Conservation (phyloP, 2,329 filamentous ascomycete species). For the Aspergillus piperis region DNA sequence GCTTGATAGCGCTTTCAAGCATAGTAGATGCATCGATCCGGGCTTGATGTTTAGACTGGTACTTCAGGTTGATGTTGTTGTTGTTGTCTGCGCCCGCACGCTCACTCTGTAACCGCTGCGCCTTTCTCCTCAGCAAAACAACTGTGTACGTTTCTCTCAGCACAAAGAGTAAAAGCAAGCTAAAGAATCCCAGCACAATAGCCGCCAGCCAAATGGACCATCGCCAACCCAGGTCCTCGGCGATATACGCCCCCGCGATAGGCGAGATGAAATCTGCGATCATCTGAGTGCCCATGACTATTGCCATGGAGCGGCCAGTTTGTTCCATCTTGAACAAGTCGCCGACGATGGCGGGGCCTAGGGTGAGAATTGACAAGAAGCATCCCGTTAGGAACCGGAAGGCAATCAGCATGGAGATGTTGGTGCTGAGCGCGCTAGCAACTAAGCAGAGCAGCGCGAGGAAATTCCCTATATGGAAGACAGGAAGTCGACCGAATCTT, state of each 20-base stretch:
- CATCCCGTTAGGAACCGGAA: background rate
- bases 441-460: slow-evolving; percentile 43
- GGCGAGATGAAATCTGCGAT: background rate
- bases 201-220: background rate
- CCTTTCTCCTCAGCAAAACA: background rate
- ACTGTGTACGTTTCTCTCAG: background rate
- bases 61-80: background rate
- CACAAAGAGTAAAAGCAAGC: background rate
- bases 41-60: background rate
- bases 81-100: background rate
- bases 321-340: background rate
- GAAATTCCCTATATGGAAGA: slow-evolving; percentile 44
- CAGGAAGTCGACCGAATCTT: slow-evolving; percentile 42
- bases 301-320: background rate
- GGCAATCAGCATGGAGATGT: background rate
- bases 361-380: background rate
- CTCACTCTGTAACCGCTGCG: background rate
- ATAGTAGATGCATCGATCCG: background rate
- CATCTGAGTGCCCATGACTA: background rate
- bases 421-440: slow-evolving; percentile 24
- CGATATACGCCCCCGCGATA: background rate
- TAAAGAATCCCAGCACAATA: background rate
- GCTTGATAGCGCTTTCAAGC: background rate
- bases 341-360: background rate
- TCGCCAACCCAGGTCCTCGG: background rate